Base-by-base conservation (phyloP, 2,329 filamentous ascomycete genomes). In the Metarhizium album region DNA sequence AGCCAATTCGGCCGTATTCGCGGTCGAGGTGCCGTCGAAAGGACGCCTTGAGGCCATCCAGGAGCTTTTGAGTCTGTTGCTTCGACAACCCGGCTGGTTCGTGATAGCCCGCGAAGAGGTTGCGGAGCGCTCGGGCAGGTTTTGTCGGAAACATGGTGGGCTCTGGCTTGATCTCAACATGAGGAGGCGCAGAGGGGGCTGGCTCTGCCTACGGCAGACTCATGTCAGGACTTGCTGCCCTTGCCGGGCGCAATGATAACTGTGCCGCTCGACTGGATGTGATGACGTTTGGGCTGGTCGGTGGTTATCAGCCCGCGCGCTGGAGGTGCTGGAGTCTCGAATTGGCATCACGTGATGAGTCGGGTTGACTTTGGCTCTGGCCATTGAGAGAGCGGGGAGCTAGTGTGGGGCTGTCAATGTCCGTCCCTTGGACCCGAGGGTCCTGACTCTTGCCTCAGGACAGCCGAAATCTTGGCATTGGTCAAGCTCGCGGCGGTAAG, bases 11-110 rank as follows among this genome's bases (percentile, higher is more conserved):
- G 53, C 77, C 77, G 58, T 82, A 75, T 59, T 82, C 78, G 42
- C 66, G 70, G 57, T 81, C 77, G n/a, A 82, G 74, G 29, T 79
- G 74, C 50, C 71, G 71, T 48, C 78, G 73, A 60, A 82, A 82
- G 2, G 78, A 80, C 5, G 69, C 64, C 47, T 79, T 82, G 48
- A 82, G 70, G 33, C 72, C 70, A 49, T 79, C 70, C 54, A 81
- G 75, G 8, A 82, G 71, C 57, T 74, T 74, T 54, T 76, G 71
- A 24, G 76, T 75, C 51, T 80, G 74, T 50, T 70, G 69, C 42
- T 67, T 64, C 43, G 67, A 74, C 38, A 82, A 65, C 1, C 75
- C 71, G 2, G 76, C 63, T 6, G 78, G 77, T 46, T 79, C 74
- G 59, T 80, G 76, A 49, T 69, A 70, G 45, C 66, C 63, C 22